phyloP scores from a whole-genome alignment of 73 alveolate species.

The Tetrahymena thermophila region DNA sequence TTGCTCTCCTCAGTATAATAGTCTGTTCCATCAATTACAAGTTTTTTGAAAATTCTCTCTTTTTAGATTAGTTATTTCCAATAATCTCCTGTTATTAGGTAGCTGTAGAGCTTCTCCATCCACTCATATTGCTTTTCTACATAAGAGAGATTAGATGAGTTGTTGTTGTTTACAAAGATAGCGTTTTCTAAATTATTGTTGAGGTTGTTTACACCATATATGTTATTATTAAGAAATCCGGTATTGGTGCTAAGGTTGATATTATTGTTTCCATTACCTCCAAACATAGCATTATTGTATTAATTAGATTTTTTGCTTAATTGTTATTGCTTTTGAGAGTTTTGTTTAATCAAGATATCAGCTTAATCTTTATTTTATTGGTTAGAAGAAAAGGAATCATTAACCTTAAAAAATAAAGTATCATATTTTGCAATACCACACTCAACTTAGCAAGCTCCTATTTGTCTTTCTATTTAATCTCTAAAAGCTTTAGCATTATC shows the following conservation, averaged over 20 bases:
- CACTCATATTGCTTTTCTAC: background rate
- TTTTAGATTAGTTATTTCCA: background rate
- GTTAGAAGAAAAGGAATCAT: background rate
- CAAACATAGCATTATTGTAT: background rate
- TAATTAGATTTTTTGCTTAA: background rate
- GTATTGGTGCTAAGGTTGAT: background rate
- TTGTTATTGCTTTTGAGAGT: background rate
- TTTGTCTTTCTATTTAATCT: background rate
- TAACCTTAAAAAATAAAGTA: background rate
- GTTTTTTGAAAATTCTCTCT: background rate
- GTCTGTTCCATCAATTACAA: background rate
- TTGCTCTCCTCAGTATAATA: background rate
- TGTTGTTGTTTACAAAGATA: background rate
- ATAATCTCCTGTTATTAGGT: background rate
- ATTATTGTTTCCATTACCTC: background rate
- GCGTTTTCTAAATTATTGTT: background rate
- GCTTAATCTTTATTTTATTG: background rate
- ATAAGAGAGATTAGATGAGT: background rate
- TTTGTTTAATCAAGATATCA: background rate
- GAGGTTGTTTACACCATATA: background rate
- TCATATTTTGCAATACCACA: background rate
- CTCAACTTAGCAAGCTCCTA: background rate
- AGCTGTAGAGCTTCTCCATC: background rate
- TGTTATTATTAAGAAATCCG: background rate
- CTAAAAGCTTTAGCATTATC: background rate